Evolutionary conservation across 2,329 filamentous ascomycete species (phyloP).

Genomic region (Ophiostoma australiae): DNA sequence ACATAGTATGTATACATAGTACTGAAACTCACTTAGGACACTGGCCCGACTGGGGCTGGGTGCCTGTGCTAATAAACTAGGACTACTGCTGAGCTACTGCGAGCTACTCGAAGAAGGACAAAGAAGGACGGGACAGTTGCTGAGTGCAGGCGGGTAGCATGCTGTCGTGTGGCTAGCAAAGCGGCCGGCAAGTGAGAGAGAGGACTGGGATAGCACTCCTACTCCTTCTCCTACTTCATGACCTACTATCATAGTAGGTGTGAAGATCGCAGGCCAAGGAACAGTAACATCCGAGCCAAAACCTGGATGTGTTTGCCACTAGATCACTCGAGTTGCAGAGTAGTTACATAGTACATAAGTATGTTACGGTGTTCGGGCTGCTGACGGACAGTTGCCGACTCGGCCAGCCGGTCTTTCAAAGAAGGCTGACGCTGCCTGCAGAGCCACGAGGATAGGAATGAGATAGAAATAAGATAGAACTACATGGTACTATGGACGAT

Average conservation of each 20-base stretch:
- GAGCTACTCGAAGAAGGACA: neutral
- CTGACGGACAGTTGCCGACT: conserved; percentile 1
- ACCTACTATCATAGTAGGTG: too few species aligned
- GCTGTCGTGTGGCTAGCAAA: neutral
- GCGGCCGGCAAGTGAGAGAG: neutral
- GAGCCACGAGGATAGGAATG: too few species aligned
- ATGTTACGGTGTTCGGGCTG: neutral
- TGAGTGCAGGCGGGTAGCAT: neutral
- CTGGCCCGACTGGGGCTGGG: neutral
- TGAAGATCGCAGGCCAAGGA: neutral
- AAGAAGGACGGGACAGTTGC: neutral
- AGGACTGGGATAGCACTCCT: neutral
- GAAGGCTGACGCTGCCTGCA: conserved; percentile 7
- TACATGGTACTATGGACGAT: too few species aligned
- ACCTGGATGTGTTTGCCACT: conserved; percentile 8
- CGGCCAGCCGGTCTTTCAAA: neutral
- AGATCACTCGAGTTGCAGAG: neutral
- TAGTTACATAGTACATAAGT: neutral
- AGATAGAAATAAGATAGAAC: too few species aligned
- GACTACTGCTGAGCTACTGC: neutral
- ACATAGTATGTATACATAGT: too few species aligned
- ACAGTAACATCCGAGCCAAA: neutral
- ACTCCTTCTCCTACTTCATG: neutral
- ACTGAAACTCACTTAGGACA: neutral
- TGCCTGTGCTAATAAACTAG: neutral